Evolutionary conservation across 345 rosid species (phyloP).

Genomic region (Nephelium lappaceum): DNA sequence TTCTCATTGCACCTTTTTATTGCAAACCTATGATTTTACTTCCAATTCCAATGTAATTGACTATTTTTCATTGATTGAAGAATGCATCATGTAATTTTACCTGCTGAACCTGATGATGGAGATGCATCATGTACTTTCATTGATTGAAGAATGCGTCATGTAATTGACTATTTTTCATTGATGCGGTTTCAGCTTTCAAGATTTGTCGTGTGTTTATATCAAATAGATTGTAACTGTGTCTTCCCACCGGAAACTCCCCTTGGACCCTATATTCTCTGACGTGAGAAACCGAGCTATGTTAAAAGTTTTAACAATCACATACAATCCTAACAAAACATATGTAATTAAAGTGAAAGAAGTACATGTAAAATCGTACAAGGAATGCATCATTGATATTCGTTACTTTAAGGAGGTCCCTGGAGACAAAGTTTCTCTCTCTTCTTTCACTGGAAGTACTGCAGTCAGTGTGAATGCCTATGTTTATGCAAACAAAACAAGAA

Average conservation of each 20-base stretch:
- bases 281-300: conserved; percentile 4
- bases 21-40: conserved; percentile 17
- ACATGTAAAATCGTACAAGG: conserved; percentile 28
- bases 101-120: conserved; percentile 59
- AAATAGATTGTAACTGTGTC: conserved; percentile 55
- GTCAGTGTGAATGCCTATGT: conserved; percentile 55
- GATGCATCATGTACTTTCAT: conserved; percentile 47
- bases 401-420: conserved; percentile 61
- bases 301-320: neutral
- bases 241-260: conserved; percentile 53
- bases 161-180: conserved; percentile 47
- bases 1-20: conserved; percentile 43
- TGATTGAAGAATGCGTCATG: conserved; percentile 43
- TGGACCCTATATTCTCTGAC: conserved; percentile 43
- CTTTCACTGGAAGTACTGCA: conserved; percentile 53
- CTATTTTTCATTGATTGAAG: neutral
- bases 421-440: conserved; percentile 53
- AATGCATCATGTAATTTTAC: conserved; percentile 26
- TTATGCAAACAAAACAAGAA: neutral
- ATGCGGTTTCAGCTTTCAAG: conserved; percentile 59
- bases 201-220: conserved; percentile 36
- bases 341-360: neutral
- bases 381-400: conserved; percentile 47
- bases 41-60: neutral
- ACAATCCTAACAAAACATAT: neutral